Percentiles rank a stretch among this genome's conserved stretches.
These are phyloP conservation scores for Fusarium buxicola DNA, from an alignment of 2,329 filamentous ascomycete genomes.

Conservation along the genomic window DNA sequence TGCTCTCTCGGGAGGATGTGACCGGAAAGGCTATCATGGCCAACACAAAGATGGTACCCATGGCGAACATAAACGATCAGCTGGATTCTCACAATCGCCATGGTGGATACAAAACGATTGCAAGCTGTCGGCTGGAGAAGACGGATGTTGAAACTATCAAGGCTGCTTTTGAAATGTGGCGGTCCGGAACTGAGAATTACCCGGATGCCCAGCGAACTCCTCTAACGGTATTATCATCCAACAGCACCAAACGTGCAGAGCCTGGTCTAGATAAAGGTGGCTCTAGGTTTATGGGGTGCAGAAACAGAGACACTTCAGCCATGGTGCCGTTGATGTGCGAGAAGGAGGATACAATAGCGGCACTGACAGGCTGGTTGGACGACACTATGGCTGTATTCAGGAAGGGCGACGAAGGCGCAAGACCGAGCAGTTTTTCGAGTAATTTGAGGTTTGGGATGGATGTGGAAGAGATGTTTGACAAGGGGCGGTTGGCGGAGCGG, in stretches of 20 bases:
- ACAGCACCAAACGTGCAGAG: constrained; percentile 20
- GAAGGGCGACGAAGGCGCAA: constrained; percentile 9
- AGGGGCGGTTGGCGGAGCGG: constrained; percentile 29
- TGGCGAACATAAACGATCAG: constrained; percentile 40
- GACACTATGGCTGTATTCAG: constrained; percentile 24
- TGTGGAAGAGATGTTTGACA: constrained; percentile 35
- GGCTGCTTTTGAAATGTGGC: constrained; percentile 41
- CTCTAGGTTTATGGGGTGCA: constrained; percentile 33
- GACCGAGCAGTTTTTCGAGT: constrained; percentile 36
- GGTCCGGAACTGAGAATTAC: constrained; percentile 33
- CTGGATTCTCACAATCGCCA: constrained; percentile 41
- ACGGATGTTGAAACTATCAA: constrained; percentile 33
- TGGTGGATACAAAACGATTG: constrained; percentile 48
- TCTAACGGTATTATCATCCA: constrained; percentile 31
- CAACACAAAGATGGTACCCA: constrained; percentile 37
- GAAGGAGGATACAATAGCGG: constrained; percentile 18
- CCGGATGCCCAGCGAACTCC: constrained; percentile 29
- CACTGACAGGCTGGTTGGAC: constrained; percentile 12
- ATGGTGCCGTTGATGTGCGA: constrained; percentile 26
- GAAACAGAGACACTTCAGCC: constrained; percentile 32
- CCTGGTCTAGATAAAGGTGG: neutral
- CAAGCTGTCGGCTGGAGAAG: constrained; percentile 37
- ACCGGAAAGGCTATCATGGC: constrained; percentile 36
- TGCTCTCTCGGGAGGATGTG: constrained; percentile 32
- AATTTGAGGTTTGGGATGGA: constrained; percentile 37